Percentiles rank a stretch among this genome's conserved stretches.
Conservation (phyloP, 2,329 filamentous ascomycete species). For the Ophiosphaerella narmari region DNA sequence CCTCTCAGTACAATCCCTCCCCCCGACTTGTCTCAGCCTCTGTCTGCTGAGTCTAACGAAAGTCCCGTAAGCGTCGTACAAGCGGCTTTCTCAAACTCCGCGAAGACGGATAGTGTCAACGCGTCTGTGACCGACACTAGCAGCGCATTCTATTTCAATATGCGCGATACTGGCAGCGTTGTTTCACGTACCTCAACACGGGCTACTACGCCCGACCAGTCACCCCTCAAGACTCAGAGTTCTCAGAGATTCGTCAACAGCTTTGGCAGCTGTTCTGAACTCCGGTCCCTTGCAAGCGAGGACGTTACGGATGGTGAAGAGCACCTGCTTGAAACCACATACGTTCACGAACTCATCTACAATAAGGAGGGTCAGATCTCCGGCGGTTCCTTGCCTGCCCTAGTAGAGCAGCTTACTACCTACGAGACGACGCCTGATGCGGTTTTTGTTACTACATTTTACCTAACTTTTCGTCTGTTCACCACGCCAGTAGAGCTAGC, state of each 20-base stretch:
- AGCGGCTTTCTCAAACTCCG: slow-evolving; percentile 31
- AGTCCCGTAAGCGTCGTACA: slow-evolving; percentile 44
- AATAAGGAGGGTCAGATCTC: slow-evolving; percentile 96
- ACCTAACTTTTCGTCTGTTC: slow-evolving; percentile 93
- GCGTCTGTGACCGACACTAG: slow-evolving; percentile 77
- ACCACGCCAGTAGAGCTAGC: slow-evolving; percentile 80
- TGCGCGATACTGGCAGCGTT: slow-evolving; percentile 75
- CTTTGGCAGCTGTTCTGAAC: slow-evolving; percentile 66
- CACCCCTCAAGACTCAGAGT: slow-evolving; percentile 56
- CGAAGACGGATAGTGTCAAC: slow-evolving; percentile 65
- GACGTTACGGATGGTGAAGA: slow-evolving; percentile 80
- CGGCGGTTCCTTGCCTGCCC: slow-evolving; percentile 83
- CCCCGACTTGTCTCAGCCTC: slow-evolving; percentile 33
- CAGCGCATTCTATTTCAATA: slow-evolving; percentile 74
- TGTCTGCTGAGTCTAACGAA: slow-evolving; percentile 32
- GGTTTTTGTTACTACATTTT: slow-evolving; percentile 91
- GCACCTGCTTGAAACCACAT: slow-evolving; percentile 88
- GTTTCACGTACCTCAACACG: slow-evolving; percentile 83
- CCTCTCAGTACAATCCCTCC: slow-evolving; percentile 35
- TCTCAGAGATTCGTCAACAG: slow-evolving; percentile 66
- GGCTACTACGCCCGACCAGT: slow-evolving; percentile 81
- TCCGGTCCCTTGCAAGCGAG: slow-evolving; percentile 68
- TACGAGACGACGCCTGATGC: slow-evolving; percentile 92
- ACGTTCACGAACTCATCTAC: slow-evolving; percentile 85
- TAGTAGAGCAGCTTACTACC: slow-evolving; percentile 92